Evolutionary conservation across 208 protist species (phyloP), one percentile per base, ranked within the genome.

Genomic region (Herpetomonas tarakana): DNA sequence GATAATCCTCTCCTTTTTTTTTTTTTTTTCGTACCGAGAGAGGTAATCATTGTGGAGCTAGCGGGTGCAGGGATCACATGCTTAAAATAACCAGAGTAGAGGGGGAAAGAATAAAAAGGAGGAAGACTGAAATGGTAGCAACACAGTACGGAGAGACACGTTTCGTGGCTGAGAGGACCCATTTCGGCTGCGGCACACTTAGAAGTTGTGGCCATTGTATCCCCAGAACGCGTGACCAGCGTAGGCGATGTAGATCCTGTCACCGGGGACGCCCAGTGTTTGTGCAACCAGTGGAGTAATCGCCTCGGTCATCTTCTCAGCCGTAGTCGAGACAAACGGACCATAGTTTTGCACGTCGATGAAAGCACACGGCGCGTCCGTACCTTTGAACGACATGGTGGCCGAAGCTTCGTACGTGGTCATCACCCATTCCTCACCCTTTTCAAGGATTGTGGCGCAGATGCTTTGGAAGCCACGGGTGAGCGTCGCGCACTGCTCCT

Each of bases 401-500:
- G 35, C 45, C 25, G 54, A 41, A 7, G 62, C 27, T 19, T 71
- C 45, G 29, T 65, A 63, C 31, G 47, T 50, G 25, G 52, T 59
- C 65, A 71, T 71, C 28, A 71, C 65, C 65, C 65, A 71, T 28
- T 58, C 29, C 41, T 63, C 58, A 14, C 41, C 51, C 45, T 71
- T 71, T 4, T 51, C 65, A 11, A 71, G 45, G 30, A 47, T 28
- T 6, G 27, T 14, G 51, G 30, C 3, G 52, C 56, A 60, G 65
- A 46, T 52, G 24, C 25, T 54, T 44, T 59, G 50, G 58, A 31
- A 51, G n/a, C 47, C 56, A 3, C 21, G 41, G 4, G 56, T 56
- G 11, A 71, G 6, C 4, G 22, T 44, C 2, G 50, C 14, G 29
- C 50, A 45, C 56, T 55, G 41, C 29, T 22, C 24, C 1, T 38